A percentile compares a stretch with the other conserved stretches of the same genome.
Conservation (phyloP, 768 basidiomycete genomes). For the Lepiota brunneoincarnata region DNA sequence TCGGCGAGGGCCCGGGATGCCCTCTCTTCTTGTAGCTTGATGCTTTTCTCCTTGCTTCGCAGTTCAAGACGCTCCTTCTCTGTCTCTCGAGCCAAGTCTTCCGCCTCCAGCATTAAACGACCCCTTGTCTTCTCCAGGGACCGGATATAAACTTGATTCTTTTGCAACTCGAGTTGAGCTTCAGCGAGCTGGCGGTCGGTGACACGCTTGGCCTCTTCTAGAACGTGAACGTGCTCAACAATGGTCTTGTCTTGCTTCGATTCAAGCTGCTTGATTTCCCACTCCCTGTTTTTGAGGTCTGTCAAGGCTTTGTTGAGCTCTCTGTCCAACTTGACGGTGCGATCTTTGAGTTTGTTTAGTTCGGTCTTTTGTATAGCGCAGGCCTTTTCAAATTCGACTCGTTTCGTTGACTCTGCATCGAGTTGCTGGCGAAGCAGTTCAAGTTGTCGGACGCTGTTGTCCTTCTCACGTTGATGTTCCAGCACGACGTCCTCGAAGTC, state of each 20-base stretch:
- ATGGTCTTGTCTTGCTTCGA: constrained; percentile 96
- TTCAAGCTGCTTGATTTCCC: constrained; percentile 83
- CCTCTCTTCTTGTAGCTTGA: constrained; percentile 59
- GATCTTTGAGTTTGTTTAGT: constrained; percentile 62
- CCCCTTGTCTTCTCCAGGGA: constrained; percentile 83
- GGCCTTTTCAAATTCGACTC: constrained; percentile 70
- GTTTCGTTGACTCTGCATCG: constrained; percentile 69
- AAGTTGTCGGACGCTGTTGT: constrained; percentile 67
- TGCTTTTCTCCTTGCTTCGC: constrained; percentile 67
- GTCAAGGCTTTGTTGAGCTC: constrained; percentile 80
- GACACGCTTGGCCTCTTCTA: constrained; percentile 92
- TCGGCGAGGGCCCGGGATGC: constrained; percentile 53
- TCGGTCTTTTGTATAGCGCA: constrained; percentile 67
- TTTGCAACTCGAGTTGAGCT: constrained; percentile 74
- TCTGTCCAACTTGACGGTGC: constrained; percentile 67
- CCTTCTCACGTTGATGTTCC: constrained; percentile 80
- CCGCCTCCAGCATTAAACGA: constrained; percentile 73
- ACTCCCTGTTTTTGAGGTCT: constrained; percentile 79
- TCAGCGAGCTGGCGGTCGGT: constrained; percentile 89
- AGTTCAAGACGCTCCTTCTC: constrained; percentile 67
- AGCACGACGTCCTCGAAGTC: constrained; percentile 88
- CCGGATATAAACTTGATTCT: constrained; percentile 71
- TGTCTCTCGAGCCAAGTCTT: constrained; percentile 75
- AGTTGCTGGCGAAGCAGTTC: constrained; percentile 72
- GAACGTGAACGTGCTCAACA: constrained; percentile 94